Percentiles rank a stretch among this genome's conserved stretches.
These are phyloP conservation scores for Przewalskia tangutica DNA, from an alignment of 257 asterid genomes.

Conservation along the genomic window DNA sequence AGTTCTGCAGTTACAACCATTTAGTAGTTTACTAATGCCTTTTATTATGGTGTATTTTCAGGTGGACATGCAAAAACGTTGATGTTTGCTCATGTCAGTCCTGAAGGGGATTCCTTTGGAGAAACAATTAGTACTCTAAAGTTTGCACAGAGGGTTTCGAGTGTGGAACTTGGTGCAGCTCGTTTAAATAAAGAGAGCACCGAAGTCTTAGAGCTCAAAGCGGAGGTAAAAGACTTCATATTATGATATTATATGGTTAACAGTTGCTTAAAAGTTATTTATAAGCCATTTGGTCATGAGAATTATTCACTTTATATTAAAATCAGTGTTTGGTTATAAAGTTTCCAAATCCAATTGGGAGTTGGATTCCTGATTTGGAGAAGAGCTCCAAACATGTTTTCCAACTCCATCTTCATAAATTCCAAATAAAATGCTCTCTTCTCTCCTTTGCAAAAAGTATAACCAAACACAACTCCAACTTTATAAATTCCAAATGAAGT, in stretches of 20 bases:
- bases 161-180: conserved; percentile 81
- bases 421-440: too few species aligned
- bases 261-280: not conserved
- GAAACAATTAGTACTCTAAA: conserved; percentile 80
- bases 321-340: too few species aligned
- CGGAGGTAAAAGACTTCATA: conserved; percentile 40
- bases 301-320: too few species aligned
- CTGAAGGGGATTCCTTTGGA: conserved; percentile 65
- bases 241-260: not conserved
- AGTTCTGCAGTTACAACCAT: not conserved
- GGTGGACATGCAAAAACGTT: conserved; percentile 78
- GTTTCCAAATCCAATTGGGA: too few species aligned
- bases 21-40: not conserved
- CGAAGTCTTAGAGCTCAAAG: conserved; percentile 70
- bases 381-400: too few species aligned
- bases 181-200: conserved; percentile 70
- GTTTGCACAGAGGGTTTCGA: conserved; percentile 83
- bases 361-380: too few species aligned
- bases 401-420: too few species aligned
- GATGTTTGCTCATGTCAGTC: conserved; percentile 87
- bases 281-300: too few species aligned
- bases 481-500: too few species aligned
- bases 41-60: conserved; percentile 21
- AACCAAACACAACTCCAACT: too few species aligned
- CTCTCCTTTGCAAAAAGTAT: too few species aligned